These are phyloP conservation scores for Colletotrichum costaricense DNA, from an alignment of 2,329 filamentous ascomycete species.

Conservation along the genomic window DNA sequence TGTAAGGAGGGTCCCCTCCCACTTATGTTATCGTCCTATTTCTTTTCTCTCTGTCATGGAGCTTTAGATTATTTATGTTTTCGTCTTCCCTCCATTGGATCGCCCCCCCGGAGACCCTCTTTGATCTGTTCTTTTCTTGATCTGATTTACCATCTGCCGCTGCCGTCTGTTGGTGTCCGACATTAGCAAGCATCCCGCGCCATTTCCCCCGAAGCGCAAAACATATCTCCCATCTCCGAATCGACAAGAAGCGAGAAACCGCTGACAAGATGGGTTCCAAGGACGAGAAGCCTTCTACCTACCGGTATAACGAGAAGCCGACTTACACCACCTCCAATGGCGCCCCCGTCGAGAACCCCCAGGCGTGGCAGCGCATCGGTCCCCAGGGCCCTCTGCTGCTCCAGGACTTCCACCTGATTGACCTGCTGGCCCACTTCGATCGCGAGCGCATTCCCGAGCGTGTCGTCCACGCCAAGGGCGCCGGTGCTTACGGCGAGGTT, in stretches of 20 bases:
- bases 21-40: conserved; percentile 8
- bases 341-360: conserved; percentile 64
- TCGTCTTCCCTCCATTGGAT: conserved; percentile 12
- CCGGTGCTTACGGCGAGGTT: conserved; percentile 62
- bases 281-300: conserved; percentile 56
- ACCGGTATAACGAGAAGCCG: conserved; percentile 67
- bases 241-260: conserved; percentile 13
- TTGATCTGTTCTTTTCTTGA: conserved; percentile 9
- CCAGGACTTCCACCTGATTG: conserved; percentile 75
- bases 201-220: not conserved
- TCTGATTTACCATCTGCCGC: conserved; percentile 23
- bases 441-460: conserved; percentile 63
- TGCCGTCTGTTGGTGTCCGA: conserved; percentile 1
- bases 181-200: not conserved
- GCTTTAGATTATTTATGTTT: conserved; percentile 23
- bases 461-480: conserved; percentile 69
- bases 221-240: not conserved
- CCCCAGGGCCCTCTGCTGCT: conserved; percentile 68
- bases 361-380: conserved; percentile 62
- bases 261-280: conserved; percentile 51
- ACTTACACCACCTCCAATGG: conserved; percentile 71
- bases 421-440: conserved; percentile 67
- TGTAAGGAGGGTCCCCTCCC: conserved; percentile 14
- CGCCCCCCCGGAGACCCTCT: not conserved
- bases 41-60: conserved; percentile 10